Percentiles rank a stretch among this genome's conserved stretches.
Evolutionary conservation across 2,329 filamentous ascomycete species (phyloP).

Genomic region (Colletotrichum eleusines): DNA sequence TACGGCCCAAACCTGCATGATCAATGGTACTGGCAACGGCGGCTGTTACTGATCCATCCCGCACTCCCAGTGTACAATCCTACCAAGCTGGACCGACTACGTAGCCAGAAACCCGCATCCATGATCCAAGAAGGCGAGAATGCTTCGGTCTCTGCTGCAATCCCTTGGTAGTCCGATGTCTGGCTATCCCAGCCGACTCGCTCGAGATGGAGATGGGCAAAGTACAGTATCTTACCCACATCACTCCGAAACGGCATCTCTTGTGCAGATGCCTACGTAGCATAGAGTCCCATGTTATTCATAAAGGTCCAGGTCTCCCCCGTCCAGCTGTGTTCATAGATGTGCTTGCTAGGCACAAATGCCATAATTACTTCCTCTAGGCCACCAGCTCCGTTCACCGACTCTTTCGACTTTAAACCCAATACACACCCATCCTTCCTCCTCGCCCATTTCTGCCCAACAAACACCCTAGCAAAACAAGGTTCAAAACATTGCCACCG

Average conservation of each 20-base stretch:
- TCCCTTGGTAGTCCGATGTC: background rate
- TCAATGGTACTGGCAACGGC: background rate
- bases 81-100: background rate
- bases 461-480: background rate
- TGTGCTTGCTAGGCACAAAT: constrained; percentile 4
- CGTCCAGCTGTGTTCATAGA: background rate
- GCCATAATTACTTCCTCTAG: constrained; percentile 21
- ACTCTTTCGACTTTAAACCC: constrained; percentile 6
- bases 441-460: constrained; percentile 3
- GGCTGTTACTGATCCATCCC: background rate
- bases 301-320: constrained; percentile 29
- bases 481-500: no score
- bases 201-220: background rate
- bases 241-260: background rate
- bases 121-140: no score
- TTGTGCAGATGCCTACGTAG: background rate
- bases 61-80: background rate
- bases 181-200: background rate
- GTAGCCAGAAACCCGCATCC: background rate
- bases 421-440: background rate
- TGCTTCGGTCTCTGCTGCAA: no score
- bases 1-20: background rate
- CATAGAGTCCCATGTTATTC: background rate
- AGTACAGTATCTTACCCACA: background rate
- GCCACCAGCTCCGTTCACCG: constrained; percentile 15